Conservation (phyloP, 73 alveolate species). For the Effrenium voratum region DNA sequence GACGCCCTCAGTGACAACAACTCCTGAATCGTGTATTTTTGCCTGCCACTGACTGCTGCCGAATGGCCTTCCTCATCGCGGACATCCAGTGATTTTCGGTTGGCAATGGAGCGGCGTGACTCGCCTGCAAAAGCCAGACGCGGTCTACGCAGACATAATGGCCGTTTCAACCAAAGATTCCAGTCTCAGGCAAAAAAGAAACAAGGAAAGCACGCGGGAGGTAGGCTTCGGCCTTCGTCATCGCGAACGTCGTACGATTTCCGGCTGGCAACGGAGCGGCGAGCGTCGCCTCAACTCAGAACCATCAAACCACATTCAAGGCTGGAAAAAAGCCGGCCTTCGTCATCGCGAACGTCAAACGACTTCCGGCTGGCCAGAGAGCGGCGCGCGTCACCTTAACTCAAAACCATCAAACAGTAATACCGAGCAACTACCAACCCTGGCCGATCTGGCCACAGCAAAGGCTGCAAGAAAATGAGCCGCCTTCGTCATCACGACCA, state of each 20-base stretch:
- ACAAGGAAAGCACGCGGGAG: too few species aligned
- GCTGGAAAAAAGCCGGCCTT: neutral
- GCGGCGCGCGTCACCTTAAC: neutral
- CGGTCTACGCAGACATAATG: too few species aligned
- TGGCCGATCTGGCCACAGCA: too few species aligned
- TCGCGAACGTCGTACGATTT: neutral
- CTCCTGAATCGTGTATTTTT: too few species aligned
- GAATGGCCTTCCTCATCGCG: too few species aligned
- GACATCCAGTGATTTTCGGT: too few species aligned
- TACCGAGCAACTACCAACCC: too few species aligned
- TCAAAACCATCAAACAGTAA: too few species aligned
- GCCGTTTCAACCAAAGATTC: neutral
- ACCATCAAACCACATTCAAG: neutral
- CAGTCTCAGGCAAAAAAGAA: neutral
- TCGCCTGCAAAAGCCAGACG: too few species aligned
- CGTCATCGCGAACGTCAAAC: neutral
- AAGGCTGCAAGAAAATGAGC: neutral
- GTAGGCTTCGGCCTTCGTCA: neutral
- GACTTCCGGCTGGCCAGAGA: neutral
- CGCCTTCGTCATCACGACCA: neutral
- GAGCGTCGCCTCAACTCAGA: neutral
- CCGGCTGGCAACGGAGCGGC: constrained; percentile 1
- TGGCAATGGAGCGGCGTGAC: too few species aligned
- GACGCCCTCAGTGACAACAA: too few species aligned
- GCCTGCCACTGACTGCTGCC: too few species aligned